Conservation (phyloP, 2,329 filamentous ascomycete species). For the Exophiala lecanii-corni region DNA sequence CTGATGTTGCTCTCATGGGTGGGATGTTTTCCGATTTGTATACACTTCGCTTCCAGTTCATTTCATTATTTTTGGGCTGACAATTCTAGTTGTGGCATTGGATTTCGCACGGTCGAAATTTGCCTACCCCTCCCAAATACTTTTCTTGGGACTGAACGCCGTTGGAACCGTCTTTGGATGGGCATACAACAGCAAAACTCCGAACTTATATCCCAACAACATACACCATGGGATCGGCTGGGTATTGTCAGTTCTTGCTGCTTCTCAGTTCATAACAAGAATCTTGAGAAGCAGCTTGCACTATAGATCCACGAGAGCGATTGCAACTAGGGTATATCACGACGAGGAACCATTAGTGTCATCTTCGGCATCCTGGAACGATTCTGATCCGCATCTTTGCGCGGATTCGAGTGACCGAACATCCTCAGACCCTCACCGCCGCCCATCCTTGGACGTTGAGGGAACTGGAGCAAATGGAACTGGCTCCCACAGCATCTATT, state of each 20-base stretch:
- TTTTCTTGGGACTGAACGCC: slow-evolving; percentile 6
- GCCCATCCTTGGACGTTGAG: neutral
- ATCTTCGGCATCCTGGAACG: slow-evolving; percentile 1
- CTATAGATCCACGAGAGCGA: neutral
- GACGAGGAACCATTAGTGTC: slow-evolving; percentile 6
- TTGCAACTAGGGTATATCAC: neutral
- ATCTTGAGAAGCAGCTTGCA: slow-evolving; percentile 4
- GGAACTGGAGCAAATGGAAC: neutral
- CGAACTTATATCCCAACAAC: slow-evolving; percentile 8
- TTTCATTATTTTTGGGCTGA: neutral
- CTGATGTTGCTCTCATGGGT: slow-evolving; percentile 7
- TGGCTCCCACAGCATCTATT: neutral
- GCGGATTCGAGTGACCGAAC: slow-evolving; percentile 1
- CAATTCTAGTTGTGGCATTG: neutral
- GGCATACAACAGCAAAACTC: slow-evolving; percentile 10
- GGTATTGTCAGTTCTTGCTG: slow-evolving; percentile 5
- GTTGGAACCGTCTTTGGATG: slow-evolving; percentile 7
- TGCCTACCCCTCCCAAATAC: slow-evolving; percentile 1
- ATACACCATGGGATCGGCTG: slow-evolving; percentile 7
- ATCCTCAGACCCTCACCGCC: neutral
- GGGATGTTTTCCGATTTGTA: slow-evolving; percentile 6
- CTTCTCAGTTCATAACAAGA: neutral
- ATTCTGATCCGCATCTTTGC: neutral
- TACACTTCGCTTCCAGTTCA: neutral
- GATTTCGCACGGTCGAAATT: neutral